Conservation (phyloP, 1,284 basidiomycete genomes). For the Ustilago xerochloae region DNA sequence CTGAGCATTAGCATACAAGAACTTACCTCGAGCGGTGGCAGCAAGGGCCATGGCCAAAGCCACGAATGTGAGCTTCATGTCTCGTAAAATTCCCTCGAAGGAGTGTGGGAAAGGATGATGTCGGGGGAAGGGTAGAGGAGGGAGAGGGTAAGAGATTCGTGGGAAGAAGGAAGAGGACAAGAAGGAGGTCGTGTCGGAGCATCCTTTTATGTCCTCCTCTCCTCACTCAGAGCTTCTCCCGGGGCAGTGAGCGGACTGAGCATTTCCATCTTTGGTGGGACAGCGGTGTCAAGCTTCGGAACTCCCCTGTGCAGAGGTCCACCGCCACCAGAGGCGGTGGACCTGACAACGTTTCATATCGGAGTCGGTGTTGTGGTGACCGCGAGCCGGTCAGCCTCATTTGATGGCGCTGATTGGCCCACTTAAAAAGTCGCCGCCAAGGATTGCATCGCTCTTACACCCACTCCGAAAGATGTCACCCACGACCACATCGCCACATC, state of each 20-base stretch:
- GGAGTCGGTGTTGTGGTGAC: not conserved
- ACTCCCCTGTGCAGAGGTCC: not conserved
- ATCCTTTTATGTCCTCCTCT: not conserved
- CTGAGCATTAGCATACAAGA: not conserved
- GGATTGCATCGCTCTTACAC: not conserved
- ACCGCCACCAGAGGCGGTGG: not conserved
- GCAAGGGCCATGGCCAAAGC: slow-evolving; percentile 19
- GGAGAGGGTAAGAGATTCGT: not conserved
- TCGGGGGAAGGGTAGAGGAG: not conserved
- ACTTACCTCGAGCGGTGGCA: slow-evolving; percentile 22
- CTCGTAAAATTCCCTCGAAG: not conserved
- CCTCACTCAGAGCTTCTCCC: no score
- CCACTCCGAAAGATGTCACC: no score
- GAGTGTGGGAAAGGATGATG: not conserved
- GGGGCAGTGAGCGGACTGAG: not conserved
- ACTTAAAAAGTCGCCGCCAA: no score
- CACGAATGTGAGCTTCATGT: slow-evolving; percentile 31
- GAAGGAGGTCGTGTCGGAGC: not conserved
- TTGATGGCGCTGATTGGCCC: not conserved
- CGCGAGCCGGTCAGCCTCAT: slow-evolving; percentile 7
- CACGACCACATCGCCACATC: no score
- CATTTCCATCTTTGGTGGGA: not conserved
- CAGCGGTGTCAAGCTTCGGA: not conserved
- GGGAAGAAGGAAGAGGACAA: no score
- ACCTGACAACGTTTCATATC: slow-evolving; percentile 5